Evolutionary conservation across 208 protist genomes (phyloP), one percentile per base, ranked within the genome.

Genomic region (Trypanosomatidae sp.): DNA sequence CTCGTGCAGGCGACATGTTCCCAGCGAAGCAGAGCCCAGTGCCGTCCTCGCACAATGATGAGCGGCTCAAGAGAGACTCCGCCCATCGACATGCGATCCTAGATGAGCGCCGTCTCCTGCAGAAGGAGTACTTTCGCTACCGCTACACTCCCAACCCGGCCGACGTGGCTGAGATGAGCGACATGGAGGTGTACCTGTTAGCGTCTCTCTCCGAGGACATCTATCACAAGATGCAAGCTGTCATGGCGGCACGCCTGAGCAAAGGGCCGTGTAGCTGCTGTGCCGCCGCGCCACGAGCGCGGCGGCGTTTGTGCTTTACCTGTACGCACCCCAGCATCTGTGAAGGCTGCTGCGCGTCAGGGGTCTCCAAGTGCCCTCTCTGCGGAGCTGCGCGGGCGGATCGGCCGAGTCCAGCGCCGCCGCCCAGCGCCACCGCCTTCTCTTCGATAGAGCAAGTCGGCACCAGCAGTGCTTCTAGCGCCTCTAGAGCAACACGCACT

Each of bases 121-220:
- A 86, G 66, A 70, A 71, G 44, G 68, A 84, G 59, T 79, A 87
- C 25, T 73, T 93, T 28, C 71, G 72, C 2, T 66, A 86, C 46
- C 77, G 77, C 62, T 92, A 93, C 83, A 85, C 72, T 2, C 88
- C 91, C 0, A 84, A 89, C 46, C 84, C 91, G 0, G 91, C 82
- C 12, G 85, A 89, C 22, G 83, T 95, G 17, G 85, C 82, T 9
- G 76, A 77, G 58, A 92, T 95, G 88, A 83, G 78, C n/a, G 91
- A 95, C 62, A 83, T 84, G 67, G 85, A 95, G 44, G 84, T 93
- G n/a, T 88, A 79, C 76, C 50, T 88, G 1, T 66, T 93, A 8
- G 59, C 72, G 28, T 79, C 87, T 33, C 52, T 92, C 3, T 33
- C 90, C 25, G 41, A 43, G 15, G 71, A 90, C 5, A 60, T 87